A percentile compares a stretch with the other conserved stretches of the same genome.
Evolutionary conservation across 208 protist species (phyloP).

Genomic region (Porcisia hertigi): DNA sequence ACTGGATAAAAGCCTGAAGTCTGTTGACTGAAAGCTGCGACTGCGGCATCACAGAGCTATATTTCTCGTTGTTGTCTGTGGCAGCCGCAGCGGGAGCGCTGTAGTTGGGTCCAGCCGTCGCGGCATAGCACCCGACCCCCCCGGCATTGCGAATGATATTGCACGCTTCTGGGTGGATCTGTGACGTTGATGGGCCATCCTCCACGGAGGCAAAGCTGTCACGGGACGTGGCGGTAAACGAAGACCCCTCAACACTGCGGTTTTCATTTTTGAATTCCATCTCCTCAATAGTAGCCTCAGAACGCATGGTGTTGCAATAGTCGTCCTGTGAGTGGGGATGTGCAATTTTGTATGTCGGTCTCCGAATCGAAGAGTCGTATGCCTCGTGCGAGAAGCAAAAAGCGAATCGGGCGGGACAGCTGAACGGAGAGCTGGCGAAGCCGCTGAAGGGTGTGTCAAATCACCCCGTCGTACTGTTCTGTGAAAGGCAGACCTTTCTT

Average conservation of each 20-base stretch:
- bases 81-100: neutral
- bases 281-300: constrained; percentile 1
- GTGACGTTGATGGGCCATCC: constrained; percentile 5
- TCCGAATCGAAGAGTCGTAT: neutral
- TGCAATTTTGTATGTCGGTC: neutral
- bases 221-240: constrained; percentile 5
- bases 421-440: neutral
- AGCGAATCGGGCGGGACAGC: neutral
- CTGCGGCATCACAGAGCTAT: constrained; percentile 7
- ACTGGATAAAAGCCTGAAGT: constrained; percentile 21
- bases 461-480: neutral
- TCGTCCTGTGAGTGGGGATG: neutral
- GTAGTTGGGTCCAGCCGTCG: neutral
- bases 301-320: neutral
- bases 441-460: too few relatives aligned
- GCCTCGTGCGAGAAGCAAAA: neutral
- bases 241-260: neutral
- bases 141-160: neutral
- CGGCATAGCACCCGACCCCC: constrained; percentile 10
- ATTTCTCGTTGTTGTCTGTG: constrained; percentile 3
- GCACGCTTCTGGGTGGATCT: neutral
- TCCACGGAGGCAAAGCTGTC: constrained; percentile 14
- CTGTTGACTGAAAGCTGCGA: constrained; percentile 4
- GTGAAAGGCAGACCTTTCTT: neutral
- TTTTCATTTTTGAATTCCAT: neutral